These are phyloP conservation scores for Aspergillus fructus DNA, from an alignment of 2,329 filamentous ascomycete species.

Conservation along the genomic window DNA sequence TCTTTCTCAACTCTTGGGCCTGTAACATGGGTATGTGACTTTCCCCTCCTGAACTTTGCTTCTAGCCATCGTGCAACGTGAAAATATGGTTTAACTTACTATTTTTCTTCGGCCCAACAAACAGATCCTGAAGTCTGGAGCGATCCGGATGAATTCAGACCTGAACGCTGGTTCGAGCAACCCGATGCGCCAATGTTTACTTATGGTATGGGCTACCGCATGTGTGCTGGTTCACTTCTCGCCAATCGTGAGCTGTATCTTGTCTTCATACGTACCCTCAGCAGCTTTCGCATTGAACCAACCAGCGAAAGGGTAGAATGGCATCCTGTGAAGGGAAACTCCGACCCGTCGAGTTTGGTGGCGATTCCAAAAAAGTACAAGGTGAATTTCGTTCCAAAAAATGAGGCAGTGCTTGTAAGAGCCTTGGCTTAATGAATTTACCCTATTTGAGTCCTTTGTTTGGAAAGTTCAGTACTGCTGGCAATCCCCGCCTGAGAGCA, in stretches of 20 bases:
- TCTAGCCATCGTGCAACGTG: not conserved
- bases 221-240: slow-evolving; percentile 64
- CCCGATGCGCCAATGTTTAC: slow-evolving; percentile 65
- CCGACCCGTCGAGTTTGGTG: slow-evolving; percentile 63
- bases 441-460: not conserved
- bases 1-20: slow-evolving; percentile 68
- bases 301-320: slow-evolving; percentile 53
- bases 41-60: not conserved
- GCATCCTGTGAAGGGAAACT: slow-evolving; percentile 59
- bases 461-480: not conserved
- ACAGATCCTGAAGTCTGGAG: slow-evolving; percentile 56
- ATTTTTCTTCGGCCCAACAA: not conserved
- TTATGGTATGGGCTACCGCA: slow-evolving; percentile 65
- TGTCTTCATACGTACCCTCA: slow-evolving; percentile 62
- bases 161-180: slow-evolving; percentile 63
- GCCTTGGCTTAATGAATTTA: slow-evolving; percentile 32
- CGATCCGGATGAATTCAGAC: slow-evolving; percentile 60
- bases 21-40: slow-evolving; percentile 62
- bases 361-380: slow-evolving; percentile 60
- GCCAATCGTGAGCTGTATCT: slow-evolving; percentile 67
- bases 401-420: slow-evolving; percentile 45
- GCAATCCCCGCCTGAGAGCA: not conserved
- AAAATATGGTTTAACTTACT: not conserved
- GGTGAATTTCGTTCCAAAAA: slow-evolving; percentile 58
- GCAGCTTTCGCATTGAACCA: slow-evolving; percentile 60